Evolutionary conservation across 441 rosid species (phyloP), one percentile per base, ranked within the genome.

Genomic region (Populus hybrid): DNA sequence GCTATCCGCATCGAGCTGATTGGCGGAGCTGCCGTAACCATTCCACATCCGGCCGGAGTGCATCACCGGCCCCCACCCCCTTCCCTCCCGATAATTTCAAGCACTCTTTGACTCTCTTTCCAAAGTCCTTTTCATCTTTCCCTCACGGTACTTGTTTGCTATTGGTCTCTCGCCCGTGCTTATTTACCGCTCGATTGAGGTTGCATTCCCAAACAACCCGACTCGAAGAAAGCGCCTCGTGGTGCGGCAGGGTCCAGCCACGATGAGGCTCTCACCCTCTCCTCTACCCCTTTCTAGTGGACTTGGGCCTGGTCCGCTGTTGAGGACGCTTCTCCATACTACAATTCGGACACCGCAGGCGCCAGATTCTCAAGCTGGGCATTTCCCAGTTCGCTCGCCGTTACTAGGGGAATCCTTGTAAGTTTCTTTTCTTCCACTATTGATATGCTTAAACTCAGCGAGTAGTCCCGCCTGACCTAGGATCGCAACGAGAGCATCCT

Each of bases 391-490:
- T 77, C 73, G 35, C 81, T 77, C 78, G 78, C 54, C 73, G 76
- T 12, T 73, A 77, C 78, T 77, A 65, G 16, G 69, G 74, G 71
- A 81, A 81, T 77, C 73, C 76, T 66, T 11, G 76, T 81, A 70
- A 67, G 76, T 78, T 81, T 78, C 67, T 71, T 81, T 67, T 78
- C 84, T 79, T 70, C 66, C 59, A 12, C 70, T 74, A 81, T 65
- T 81, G 50, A 77, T 78, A 78, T 71, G 72, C 72, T 72, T 78
- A 71, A 78, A 78, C 71, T 78, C 23, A 38, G 65, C 71, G 65
- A 67, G 72, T 71, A 26, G 4, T 69, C 73, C 59, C 18, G 18
- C 69, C 12, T 35, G 70, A 71, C 70, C 12, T 70, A 18, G 80
- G 75, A n/a, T 66, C 61, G 14, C 42, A 34, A 20, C 8, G 28